Conservation (phyloP, 495 filamentous ascomycete genomes). For the Choiromyces venosus region DNA sequence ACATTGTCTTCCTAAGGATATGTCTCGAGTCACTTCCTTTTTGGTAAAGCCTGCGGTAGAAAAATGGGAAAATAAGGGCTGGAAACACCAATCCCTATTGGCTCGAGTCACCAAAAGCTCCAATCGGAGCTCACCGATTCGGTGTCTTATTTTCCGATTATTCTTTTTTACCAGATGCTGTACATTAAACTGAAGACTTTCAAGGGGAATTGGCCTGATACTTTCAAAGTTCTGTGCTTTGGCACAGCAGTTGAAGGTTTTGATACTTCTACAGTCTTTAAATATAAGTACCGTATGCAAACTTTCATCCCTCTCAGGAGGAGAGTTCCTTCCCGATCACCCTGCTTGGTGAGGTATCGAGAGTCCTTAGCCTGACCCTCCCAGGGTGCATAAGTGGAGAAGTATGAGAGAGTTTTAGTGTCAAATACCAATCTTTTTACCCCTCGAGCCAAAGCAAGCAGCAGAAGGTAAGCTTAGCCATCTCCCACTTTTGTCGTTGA, state of each 20-base stretch:
- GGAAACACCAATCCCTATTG: too few relatives aligned
- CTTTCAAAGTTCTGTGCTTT: too few relatives aligned
- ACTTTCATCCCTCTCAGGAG: background rate
- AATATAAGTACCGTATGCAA: background rate
- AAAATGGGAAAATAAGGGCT: too few relatives aligned
- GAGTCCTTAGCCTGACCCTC: background rate
- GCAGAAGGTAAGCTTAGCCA: background rate
- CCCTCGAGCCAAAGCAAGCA: background rate
- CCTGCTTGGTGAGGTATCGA: background rate
- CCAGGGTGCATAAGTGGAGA: background rate
- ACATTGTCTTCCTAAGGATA: background rate
- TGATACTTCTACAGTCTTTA: background rate
- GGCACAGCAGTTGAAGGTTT: background rate
- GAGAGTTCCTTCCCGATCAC: background rate
- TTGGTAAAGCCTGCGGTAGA: too few relatives aligned
- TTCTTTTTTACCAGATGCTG: too few relatives aligned
- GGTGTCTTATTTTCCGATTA: too few relatives aligned
- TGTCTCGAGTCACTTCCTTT: background rate
- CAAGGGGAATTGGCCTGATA: too few relatives aligned
- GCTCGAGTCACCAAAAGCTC: too few relatives aligned
- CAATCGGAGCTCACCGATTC: too few relatives aligned
- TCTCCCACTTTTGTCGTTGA: background rate
- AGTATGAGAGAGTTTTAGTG: background rate
- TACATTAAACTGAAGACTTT: too few relatives aligned
- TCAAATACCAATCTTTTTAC: background rate